A percentile compares a stretch with the other conserved stretches of the same genome.
These are phyloP conservation scores for Ophiocordyceps australis DNA, from an alignment of 2,329 filamentous ascomycete species.

Conservation along the genomic window DNA sequence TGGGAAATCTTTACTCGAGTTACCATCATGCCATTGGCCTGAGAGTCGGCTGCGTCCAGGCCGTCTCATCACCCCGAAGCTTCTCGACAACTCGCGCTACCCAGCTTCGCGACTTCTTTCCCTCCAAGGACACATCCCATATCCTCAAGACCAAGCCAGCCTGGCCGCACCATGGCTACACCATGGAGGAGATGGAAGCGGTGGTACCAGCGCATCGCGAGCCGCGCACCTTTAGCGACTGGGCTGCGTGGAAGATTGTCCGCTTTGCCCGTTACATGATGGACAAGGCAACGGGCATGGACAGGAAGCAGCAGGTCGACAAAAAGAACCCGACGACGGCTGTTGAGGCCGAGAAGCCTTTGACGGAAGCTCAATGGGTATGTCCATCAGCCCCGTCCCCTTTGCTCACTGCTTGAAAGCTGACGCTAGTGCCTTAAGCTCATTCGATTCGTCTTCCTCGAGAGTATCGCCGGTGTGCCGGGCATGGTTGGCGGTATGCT, in stretches of 20 bases:
- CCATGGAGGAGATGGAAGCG: slow-evolving; percentile 57
- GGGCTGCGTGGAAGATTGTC: slow-evolving; percentile 60
- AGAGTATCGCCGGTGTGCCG: slow-evolving; percentile 85
- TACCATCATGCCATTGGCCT: slow-evolving; percentile 2
- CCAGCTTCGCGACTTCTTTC: slow-evolving; percentile 42
- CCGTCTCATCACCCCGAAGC: slow-evolving; percentile 6
- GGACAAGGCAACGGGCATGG: slow-evolving; percentile 60
- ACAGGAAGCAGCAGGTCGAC: slow-evolving; percentile 51
- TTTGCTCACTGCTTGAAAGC: background rate
- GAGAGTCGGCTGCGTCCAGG: slow-evolving; percentile 5
- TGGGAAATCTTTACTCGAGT: slow-evolving; percentile 2
- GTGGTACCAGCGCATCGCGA: slow-evolving; percentile 63
- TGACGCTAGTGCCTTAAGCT: slow-evolving; percentile 21
- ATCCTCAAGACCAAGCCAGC: slow-evolving; percentile 46
- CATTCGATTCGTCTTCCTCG: slow-evolving; percentile 78
- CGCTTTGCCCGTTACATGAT: slow-evolving; percentile 61
- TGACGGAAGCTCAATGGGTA: slow-evolving; percentile 76
- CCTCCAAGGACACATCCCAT: slow-evolving; percentile 37
- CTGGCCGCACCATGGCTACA: slow-evolving; percentile 59
- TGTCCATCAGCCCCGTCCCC: slow-evolving; percentile 4
- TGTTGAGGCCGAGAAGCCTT: slow-evolving; percentile 31
- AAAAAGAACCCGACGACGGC: slow-evolving; percentile 37
- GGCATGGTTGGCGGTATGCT: slow-evolving; percentile 97
- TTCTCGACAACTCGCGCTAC: slow-evolving; percentile 31
- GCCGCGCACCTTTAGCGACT: slow-evolving; percentile 57